Conservation (phyloP, 1,284 basidiomycete genomes). For the Trichosporon ovoides region DNA sequence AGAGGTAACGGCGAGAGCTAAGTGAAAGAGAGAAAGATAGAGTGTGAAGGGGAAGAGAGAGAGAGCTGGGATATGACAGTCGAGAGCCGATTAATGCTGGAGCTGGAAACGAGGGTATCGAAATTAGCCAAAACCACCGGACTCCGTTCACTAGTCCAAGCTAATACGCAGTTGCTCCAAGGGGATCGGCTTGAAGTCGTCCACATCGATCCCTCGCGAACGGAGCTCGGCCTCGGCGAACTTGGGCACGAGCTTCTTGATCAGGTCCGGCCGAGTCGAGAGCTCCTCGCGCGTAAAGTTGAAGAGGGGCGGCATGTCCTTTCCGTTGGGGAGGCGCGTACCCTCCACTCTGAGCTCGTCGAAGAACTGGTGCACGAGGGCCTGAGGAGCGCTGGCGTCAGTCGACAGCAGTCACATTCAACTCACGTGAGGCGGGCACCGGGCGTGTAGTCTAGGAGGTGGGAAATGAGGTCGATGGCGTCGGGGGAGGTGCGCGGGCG, state of each 20-base stretch:
- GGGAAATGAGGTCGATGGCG: slow-evolving; percentile 92
- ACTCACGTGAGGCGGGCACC: slow-evolving; percentile 67
- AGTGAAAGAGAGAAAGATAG: slow-evolving; percentile 5
- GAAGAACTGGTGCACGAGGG: slow-evolving; percentile 94
- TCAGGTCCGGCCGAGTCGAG: slow-evolving; percentile 90
- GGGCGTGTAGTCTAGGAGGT: slow-evolving; percentile 95
- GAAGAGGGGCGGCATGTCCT: slow-evolving; percentile 89
- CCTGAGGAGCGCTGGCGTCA: slow-evolving; percentile 66
- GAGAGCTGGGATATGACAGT: slow-evolving; percentile 15
- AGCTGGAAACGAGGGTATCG: slow-evolving; percentile 10
- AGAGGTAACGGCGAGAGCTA: not conserved
- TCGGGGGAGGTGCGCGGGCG: slow-evolving; percentile 92
- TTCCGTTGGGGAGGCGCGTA: slow-evolving; percentile 91
- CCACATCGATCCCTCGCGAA: slow-evolving; percentile 77
- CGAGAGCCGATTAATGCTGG: slow-evolving; percentile 20
- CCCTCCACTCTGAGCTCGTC: slow-evolving; percentile 88
- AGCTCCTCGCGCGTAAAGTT: slow-evolving; percentile 97
- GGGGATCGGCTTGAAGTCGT: slow-evolving; percentile 91
- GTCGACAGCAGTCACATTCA: not conserved
- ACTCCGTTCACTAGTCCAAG: slow-evolving; percentile 57
- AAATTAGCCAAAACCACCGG: not conserved
- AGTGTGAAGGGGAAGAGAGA: slow-evolving; percentile 6
- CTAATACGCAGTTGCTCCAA: slow-evolving; percentile 84
- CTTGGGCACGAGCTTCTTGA: slow-evolving; percentile 80
- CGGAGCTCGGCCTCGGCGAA: slow-evolving; percentile 84